A percentile compares a stretch with the other conserved stretches of the same genome.
Evolutionary conservation across 805 yeast genomes (phyloP).

Genomic region (Debaryomyces prosopidis): DNA sequence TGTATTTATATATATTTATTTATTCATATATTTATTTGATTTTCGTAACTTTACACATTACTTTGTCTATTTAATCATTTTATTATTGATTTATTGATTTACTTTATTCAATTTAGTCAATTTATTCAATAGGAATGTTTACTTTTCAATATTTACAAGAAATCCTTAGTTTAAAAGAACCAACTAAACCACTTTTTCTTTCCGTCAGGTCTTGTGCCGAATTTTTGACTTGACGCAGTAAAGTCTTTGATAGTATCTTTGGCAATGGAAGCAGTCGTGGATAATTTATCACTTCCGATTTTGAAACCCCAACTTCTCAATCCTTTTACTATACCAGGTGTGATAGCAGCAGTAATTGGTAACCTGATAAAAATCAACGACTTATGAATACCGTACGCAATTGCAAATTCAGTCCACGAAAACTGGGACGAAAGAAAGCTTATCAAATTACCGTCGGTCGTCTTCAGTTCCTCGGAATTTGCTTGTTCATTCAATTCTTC

Average conservation of each 20-base stretch:
- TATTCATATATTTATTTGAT: slow-evolving; percentile 7
- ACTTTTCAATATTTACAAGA: slow-evolving; percentile 5
- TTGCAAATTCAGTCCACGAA: slow-evolving; percentile 78
- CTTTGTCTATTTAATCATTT: background rate
- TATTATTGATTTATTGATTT: background rate
- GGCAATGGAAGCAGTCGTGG: slow-evolving; percentile 38
- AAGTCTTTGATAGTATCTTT: slow-evolving; percentile 36
- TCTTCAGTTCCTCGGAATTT: slow-evolving; percentile 18
- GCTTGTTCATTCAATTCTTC: slow-evolving; percentile 23
- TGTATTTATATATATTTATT: slow-evolving; percentile 5
- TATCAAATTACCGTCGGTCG: slow-evolving; percentile 9
- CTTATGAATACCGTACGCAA: slow-evolving; percentile 94
- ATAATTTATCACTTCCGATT: slow-evolving; percentile 54
- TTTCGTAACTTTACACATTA: too few relatives aligned
- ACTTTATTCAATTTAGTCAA: slow-evolving; percentile 5
- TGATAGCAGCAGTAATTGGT: slow-evolving; percentile 89
- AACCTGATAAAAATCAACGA: slow-evolving; percentile 78
- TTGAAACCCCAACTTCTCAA: slow-evolving; percentile 80
- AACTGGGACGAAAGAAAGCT: slow-evolving; percentile 28
- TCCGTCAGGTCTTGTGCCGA: slow-evolving; percentile 54
- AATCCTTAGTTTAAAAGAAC: slow-evolving; percentile 45
- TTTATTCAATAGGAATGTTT: slow-evolving; percentile 3
- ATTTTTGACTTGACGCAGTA: slow-evolving; percentile 44
- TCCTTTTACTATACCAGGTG: slow-evolving; percentile 71
- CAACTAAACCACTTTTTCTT: slow-evolving; percentile 59